Evolutionary conservation across 176 grass and related monocot species (phyloP), one percentile per base, ranked within the genome.

Genomic region (Tuctoria greenei): DNA sequence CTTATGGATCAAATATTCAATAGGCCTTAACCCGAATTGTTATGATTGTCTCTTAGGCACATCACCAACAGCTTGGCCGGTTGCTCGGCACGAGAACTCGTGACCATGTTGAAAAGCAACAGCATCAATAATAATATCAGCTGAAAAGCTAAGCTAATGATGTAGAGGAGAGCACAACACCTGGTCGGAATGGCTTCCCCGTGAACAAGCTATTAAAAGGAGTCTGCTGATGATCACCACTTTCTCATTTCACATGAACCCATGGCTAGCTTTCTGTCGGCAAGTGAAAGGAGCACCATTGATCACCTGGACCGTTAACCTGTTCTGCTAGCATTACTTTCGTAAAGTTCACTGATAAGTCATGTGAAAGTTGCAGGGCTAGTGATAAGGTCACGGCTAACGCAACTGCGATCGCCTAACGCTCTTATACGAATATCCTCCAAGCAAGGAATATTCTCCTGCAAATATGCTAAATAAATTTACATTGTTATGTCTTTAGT

Each of bases 341-440:
- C 24, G 25, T 8, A 79, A 68, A 61, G 77, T 35, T 44, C 12
- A 10, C 23, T 75, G 70, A 86, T 81, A 76, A 76, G 71, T 86
- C 78, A 76, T 57, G 78, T 47, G 65, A 86, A 76, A 86, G 72
- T 27, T 61, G 38, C 44, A 44, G 7, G 26, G 39, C 7, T 11
- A 27, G 17, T 77, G 71, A 81, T 81, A 86, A 75, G 84, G 71
- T 75, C 41, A 70, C 69, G 35, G 64, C 64, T 75, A 68, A 81
- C 55, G 37, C 64, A 44, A 64, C 51, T 56, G 43, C 51, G 71
- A 76, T 81, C 72, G 70, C 37, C 56, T 17, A 3, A 10, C 77
- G 26, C 64, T 55, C 84, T 75, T 86, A 70, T 80, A 76, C 20
- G 34, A 21, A 44, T 45, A 75, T 82, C 36, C 9, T 56, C 35